phyloP scores from a whole-genome alignment of 257 asterid species.

The Plantago elongata region DNA sequence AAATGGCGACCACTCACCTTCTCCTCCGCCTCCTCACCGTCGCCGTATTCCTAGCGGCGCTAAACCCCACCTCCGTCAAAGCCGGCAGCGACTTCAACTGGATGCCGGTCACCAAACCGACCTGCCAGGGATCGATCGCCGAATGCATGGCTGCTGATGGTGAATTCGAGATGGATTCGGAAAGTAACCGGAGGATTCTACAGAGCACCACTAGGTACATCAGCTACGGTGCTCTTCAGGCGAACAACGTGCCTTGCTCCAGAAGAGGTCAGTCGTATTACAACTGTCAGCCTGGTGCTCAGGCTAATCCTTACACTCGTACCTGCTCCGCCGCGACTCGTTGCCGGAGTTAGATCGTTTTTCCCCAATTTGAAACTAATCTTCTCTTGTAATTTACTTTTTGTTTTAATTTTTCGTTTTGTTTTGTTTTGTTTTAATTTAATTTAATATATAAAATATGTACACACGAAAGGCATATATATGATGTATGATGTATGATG shows the following conservation, averaged over 20 bases:
- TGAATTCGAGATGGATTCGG: conserved; percentile 45
- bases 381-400: background rate
- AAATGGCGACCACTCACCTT: conserved; percentile 28
- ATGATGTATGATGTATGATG: too few relatives aligned
- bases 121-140: conserved; percentile 45
- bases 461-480: too few relatives aligned
- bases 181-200: conserved; percentile 39
- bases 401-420: background rate
- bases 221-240: conserved; percentile 47
- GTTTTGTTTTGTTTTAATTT: background rate
- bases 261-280: conserved; percentile 40
- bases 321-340: conserved; percentile 40
- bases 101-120: conserved; percentile 23
- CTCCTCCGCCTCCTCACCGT: conserved; percentile 35
- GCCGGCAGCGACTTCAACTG: conserved; percentile 37
- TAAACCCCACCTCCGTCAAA: conserved; percentile 26
- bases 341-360: conserved; percentile 28
- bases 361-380: background rate
- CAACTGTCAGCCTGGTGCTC: conserved; percentile 40
- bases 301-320: conserved; percentile 35
- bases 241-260: conserved; percentile 41
- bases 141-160: conserved; percentile 43
- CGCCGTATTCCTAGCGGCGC: conserved; percentile 26
- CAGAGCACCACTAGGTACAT: conserved; percentile 24
- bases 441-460: too few relatives aligned